These are phyloP conservation scores for Schwanniomyces yamadae DNA, from an alignment of 805 yeast genomes.

Conservation along the genomic window DNA sequence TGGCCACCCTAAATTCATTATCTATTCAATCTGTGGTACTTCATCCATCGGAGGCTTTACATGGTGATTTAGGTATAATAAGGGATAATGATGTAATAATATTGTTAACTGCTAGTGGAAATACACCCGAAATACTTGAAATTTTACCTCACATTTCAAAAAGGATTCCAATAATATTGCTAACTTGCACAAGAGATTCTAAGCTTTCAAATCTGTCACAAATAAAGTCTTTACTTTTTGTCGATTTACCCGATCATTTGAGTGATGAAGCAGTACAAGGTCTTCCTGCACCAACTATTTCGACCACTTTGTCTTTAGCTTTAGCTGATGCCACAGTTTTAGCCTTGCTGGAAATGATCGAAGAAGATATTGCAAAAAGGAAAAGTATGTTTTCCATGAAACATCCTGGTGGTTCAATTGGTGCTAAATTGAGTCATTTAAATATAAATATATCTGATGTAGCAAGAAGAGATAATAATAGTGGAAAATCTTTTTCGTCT, in stretches of 20 bases:
- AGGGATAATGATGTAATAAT: slow-evolving; percentile 55
- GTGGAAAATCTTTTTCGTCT: slow-evolving; percentile 12
- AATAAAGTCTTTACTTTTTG: slow-evolving; percentile 54
- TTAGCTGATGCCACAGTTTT: slow-evolving; percentile 77
- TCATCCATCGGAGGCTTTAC: slow-evolving; percentile 87
- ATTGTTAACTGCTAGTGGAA: slow-evolving; percentile 77
- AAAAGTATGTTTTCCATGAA: slow-evolving; percentile 59
- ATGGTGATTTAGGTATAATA: slow-evolving; percentile 82
- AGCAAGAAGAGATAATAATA: slow-evolving; percentile 4
- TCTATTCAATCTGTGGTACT: slow-evolving; percentile 64
- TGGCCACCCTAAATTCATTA: slow-evolving; percentile 80
- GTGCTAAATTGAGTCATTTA: slow-evolving; percentile 44
- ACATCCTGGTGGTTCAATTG: slow-evolving; percentile 94
- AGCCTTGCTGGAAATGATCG: slow-evolving; percentile 67
- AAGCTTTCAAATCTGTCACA: slow-evolving; percentile 51
- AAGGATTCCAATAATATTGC: slow-evolving; percentile 53
- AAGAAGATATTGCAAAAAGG: slow-evolving; percentile 54
- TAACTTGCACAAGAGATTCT: slow-evolving; percentile 64
- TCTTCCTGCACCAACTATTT: slow-evolving; percentile 82
- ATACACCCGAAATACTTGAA: slow-evolving; percentile 69
- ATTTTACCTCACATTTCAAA: slow-evolving; percentile 58
- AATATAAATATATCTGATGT: slow-evolving; percentile 21
- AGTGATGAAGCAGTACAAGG: slow-evolving; percentile 70
- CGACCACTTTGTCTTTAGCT: slow-evolving; percentile 73
- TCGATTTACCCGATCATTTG: slow-evolving; percentile 57